Base-by-base conservation (phyloP, 768 basidiomycete genomes). In the Cantharellus anzutake region DNA sequence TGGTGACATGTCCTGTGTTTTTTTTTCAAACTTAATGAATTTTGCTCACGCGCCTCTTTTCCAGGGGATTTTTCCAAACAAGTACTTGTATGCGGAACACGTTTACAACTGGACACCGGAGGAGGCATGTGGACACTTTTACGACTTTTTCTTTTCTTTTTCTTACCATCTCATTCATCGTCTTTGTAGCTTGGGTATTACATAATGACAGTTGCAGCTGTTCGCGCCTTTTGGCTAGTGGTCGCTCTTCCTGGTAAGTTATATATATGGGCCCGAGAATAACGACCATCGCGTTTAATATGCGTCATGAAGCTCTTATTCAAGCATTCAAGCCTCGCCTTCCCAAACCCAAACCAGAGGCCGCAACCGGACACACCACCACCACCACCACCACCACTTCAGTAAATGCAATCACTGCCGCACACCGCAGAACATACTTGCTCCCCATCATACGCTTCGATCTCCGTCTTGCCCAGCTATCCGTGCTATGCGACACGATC, bases 71-170 rank as follows among this genome's bases (percentile, higher is more conserved):
- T 83, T 80, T 68, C 81, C 80, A 58, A 73, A 83, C 61, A 89
- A 88, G 68, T 87, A 86, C 64, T 70, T 88, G 41, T 90, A 87
- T 62, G 85, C 82, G 0, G 79, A 80, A 64, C 82, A 86, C 65
- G 56, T 59, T 16, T 62, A 58, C 51, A 52, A 53, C 35, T 62
- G 61, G 61, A 29, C 20, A 20, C 51, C 61, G 4, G 59, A 42
- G 35, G 51, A 62, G 52, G 60, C 59, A 14, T 20, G 60, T 59
- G 20, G 20, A 29, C 20, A 29, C 20, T 29, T 29, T 29, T 29
- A 29, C 20, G 20, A 29, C 20, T 29, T 29, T 29, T 29, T 29
- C 20, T 5, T 60, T 29, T 16, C 29, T 59, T 59, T 5, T 59
- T 35, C 35, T 29, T 7, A 20, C 40, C 44, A 37, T 38, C 5